Evolutionary conservation across 148 eudicot genomes (phyloP), one percentile per base, ranked within the genome.

Genomic region (Limonium bicolor): DNA sequence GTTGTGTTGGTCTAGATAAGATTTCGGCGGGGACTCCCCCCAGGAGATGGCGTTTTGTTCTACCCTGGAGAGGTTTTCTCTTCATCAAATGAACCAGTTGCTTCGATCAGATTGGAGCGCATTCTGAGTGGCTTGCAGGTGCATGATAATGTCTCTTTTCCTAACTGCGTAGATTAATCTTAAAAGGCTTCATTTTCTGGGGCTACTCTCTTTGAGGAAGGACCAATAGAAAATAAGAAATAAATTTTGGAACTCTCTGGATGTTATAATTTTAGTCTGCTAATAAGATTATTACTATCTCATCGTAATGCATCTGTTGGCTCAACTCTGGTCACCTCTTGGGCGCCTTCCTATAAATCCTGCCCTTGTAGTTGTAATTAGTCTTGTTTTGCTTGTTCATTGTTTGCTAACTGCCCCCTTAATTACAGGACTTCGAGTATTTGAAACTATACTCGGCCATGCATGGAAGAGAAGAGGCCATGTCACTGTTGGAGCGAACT

Each of bases 111-210:
- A 60, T 61, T 90, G 32, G 97, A 90, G 67, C 80, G 97, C 48
- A 94, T 90, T 59, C 59, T 84, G 29, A 90, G 95, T 64, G 97
- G 97, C 43, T 70, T 90, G 66, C 97, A 90, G 93, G 97, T 90
- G 71, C 29, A 24, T 13, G n/a, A n/a, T n/a, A n/a, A n/a, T n/a
- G n/a, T n/a, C n/a, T n/a, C n/a, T n/a, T n/a, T n/a, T n/a, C n/a
- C n/a, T n/a, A n/a, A n/a, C n/a, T n/a, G n/a, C n/a, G n/a, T n/a
- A n/a, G n/a, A n/a, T n/a, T n/a, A n/a, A n/a, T n/a, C n/a, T n/a
- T n/a, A n/a, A n/a, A n/a, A n/a, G n/a, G n/a, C n/a, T n/a, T n/a
- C n/a, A n/a, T n/a, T n/a, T n/a, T n/a, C n/a, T n/a, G n/a, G n/a
- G n/a, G n/a, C n/a, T n/a, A n/a, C n/a, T n/a, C n/a, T n/a, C n/a